Evolutionary conservation across 2,329 filamentous ascomycete genomes (phyloP).

Genomic region (Pyrenophora seminiperda): DNA sequence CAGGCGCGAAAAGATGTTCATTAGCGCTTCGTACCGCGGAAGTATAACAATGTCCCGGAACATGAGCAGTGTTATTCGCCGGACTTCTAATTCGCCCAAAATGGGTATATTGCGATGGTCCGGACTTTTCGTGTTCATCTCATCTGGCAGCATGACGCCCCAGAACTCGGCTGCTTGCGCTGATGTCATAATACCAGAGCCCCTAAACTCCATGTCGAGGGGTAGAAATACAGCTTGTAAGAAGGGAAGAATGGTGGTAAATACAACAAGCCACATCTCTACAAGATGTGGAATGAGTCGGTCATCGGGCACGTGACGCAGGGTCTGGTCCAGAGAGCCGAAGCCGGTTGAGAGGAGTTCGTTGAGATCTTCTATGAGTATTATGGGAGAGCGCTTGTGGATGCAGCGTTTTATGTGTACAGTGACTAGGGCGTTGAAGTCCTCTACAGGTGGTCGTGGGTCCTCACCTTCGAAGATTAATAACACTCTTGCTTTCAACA

Average conservation of each 20-base stretch:
- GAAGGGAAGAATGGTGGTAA: slow-evolving; percentile 87
- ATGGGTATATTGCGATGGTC: slow-evolving; percentile 51
- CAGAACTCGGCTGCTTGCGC: slow-evolving; percentile 89
- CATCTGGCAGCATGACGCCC: slow-evolving; percentile 66
- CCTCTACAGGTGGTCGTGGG: slow-evolving; percentile 77
- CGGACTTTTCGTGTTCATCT: slow-evolving; percentile 54
- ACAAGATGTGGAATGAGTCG: slow-evolving; percentile 87
- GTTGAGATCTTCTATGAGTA: slow-evolving; percentile 75
- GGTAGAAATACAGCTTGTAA: slow-evolving; percentile 95
- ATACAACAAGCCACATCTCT: slow-evolving; percentile 92
- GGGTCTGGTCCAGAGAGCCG: slow-evolving; percentile 79
- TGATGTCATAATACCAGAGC: slow-evolving; percentile 77
- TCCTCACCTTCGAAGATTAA: slow-evolving; percentile 83
- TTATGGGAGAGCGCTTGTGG: slow-evolving; percentile 70
- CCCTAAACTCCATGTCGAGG: slow-evolving; percentile 89
- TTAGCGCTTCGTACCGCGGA: slow-evolving; percentile 84
- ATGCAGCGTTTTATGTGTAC: slow-evolving; percentile 80
- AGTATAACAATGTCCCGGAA: slow-evolving; percentile 90
- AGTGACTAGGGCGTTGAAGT: slow-evolving; percentile 79
- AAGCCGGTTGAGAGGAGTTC: slow-evolving; percentile 84
- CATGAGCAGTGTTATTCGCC: slow-evolving; percentile 83
- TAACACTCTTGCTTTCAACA: slow-evolving; percentile 74
- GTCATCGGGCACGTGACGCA: slow-evolving; percentile 80
- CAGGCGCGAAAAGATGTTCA: slow-evolving; percentile 86
- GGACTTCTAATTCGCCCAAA: slow-evolving; percentile 73